phyloP scores from a whole-genome alignment of 441 rosid genomes.

The Bruguiera hainesii region DNA sequence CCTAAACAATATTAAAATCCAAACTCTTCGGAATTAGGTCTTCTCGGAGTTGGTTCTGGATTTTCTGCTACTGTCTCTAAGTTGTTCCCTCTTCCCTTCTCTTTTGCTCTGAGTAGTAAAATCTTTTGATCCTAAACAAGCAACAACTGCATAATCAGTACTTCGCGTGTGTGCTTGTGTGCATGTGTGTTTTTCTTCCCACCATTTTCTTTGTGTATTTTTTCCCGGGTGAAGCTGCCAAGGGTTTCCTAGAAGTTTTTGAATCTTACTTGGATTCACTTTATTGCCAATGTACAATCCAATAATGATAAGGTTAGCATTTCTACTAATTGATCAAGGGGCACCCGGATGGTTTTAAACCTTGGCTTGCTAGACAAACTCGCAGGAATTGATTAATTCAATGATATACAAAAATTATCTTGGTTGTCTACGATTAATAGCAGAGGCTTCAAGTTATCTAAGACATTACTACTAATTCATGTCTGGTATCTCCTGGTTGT shows the following conservation, averaged over 20 bases:
- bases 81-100: no score
- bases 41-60: no score
- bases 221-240: slow-evolving; percentile 72
- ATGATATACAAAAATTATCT: background rate
- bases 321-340: background rate
- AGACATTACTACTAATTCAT: no score
- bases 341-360: background rate
- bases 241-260: slow-evolving; percentile 56
- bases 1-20: no score
- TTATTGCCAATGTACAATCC: slow-evolving; percentile 94
- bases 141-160: background rate
- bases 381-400: background rate
- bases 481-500: no score
- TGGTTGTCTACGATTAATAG: no score
- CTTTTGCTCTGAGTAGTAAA: no score
- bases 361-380: background rate
- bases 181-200: no score
- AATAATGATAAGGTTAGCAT: slow-evolving; percentile 79
- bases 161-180: background rate
- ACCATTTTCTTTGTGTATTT: background rate
- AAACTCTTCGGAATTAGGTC: no score
- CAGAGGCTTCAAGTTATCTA: no score
- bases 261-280: slow-evolving; percentile 79
- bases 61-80: no score
- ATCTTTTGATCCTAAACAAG: no score